Conservation (phyloP, 306 rosid species). For the Adenanthera pavonina region DNA sequence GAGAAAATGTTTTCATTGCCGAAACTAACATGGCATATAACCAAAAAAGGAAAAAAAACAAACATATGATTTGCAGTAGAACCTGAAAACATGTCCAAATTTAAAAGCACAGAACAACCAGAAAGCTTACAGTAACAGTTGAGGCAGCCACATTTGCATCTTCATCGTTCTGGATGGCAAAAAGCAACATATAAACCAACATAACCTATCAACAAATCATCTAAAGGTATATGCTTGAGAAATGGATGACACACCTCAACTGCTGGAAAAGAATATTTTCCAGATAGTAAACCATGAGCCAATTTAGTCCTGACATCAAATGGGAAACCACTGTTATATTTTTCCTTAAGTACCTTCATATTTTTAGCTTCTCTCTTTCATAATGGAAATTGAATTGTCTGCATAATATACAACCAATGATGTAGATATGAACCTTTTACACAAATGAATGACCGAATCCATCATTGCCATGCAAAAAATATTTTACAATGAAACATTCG, state of each 20-base stretch:
- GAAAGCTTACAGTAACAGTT: constrained; percentile 66
- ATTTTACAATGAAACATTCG: constrained; percentile 1
- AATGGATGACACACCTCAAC: constrained; percentile 54
- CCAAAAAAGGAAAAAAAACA: neutral
- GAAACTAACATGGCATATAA: constrained; percentile 9
- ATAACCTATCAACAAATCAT: constrained; percentile 18
- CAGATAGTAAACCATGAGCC: constrained; percentile 85
- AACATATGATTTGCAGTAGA: neutral
- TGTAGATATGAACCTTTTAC: neutral
- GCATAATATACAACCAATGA: neutral
- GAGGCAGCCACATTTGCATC: constrained; percentile 49
- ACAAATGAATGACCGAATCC: constrained; percentile 2
- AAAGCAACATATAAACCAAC: constrained; percentile 25
- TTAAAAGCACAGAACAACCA: constrained; percentile 12
- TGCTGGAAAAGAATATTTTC: constrained; percentile 79
- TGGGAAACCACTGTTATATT: constrained; percentile 33
- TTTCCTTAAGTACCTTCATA: constrained; percentile 4
- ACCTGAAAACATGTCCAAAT: too few species aligned
- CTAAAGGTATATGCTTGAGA: constrained; percentile 7
- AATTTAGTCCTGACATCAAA: constrained; percentile 69
- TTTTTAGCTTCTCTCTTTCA: constrained; percentile 17
- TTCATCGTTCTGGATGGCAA: constrained; percentile 62
- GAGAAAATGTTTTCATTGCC: neutral
- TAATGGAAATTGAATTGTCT: constrained; percentile 5
- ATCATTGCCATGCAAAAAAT: constrained; percentile 8